Base-by-base conservation (phyloP, 176 grass and related monocot genomes). In the Bromus sterilis region DNA sequence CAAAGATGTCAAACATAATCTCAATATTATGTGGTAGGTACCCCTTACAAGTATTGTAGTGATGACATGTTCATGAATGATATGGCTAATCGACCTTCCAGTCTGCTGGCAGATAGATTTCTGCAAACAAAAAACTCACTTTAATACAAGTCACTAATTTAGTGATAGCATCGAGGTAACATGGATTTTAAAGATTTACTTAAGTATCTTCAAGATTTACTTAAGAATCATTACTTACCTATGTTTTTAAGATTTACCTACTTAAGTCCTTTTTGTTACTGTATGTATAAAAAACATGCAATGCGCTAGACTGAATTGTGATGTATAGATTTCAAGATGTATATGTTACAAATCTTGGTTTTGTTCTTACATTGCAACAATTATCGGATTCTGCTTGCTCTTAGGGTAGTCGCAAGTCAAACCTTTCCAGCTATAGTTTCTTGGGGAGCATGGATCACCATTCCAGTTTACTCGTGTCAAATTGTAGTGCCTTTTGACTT, bases 361-460 rank as follows among this genome's bases (percentile, higher is more conserved):
- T 25, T 79, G 42, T 35, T 55, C 65, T 81, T 81, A 81, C 79
- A 81, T 1, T 1, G 24, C 11, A 25, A 39, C 25, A 24, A 81
- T 42, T 9, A 33, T 81, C 14, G 65, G 79, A 32, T 37, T 80
- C 32, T 53, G 25, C 49, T 13, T 10, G 9, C 34, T 55, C 14
- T 41, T 71, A 71, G 34, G 18, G 10, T 83, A 75, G 58, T 75
- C 2, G 5, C 81, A 83, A 35, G 31, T 63, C 56, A 83, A 24
- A 14, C 81, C 81, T 28, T 65, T 12, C 81, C 81, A 76, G 1
- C 32, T 3, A n/a, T 64, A 73, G 1, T 83, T 42, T 55, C n/a
- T 76, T 76, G 81, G 81, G 42, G 81, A 74, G 41, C 81, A 83
- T 76, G 81, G 81, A 66, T 83, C 81, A 28, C 81, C 81, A 20